Evolutionary conservation across 2,329 filamentous ascomycete species (phyloP), one percentile per base, ranked within the genome.

Genomic region (Aspergillus caelatus): DNA sequence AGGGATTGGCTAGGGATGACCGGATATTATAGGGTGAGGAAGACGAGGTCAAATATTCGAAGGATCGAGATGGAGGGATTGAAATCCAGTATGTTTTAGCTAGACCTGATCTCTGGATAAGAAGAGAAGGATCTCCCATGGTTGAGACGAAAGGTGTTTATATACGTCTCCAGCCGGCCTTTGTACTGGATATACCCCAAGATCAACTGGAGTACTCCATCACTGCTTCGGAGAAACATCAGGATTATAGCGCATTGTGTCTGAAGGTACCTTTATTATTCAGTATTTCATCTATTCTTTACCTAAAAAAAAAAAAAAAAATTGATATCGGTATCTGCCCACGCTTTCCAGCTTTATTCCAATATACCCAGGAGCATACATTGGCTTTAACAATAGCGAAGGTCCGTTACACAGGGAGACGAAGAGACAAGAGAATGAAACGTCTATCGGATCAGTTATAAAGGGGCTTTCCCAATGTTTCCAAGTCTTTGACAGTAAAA

Each of bases 401-500:
- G 2, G 2, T 23, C 12, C 5, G 12, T 28, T 16, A 36, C 34
- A 46, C 23, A 23, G 43, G 21, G 43, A 7, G 43, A 5, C n/a
- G 10, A 21, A 43, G 19, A 3, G 14, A 10, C 6, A 19, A 30
- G 16, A 12, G 8, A 30, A 30, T 10, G 1, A 50, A 19, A 9
- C 46, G 19, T 30, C 1, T 1, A 19, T 28, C 9, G 3, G 16
- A 9, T 54, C 7, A 54, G 10, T 54, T 54, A 54, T 54, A 54
- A 10, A 34, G 9, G 6, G 52, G 30, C 45, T 41, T 60, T 36
- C 62, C 62, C 54, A 72, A 57, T 12, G 54, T 63, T 34, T 66
- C 54, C 12, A 75, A 55, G 61, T 85, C 82, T 12, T 78, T 75
- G 61, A 83, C 80, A 26, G 70, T 76, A 55, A 69, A 75, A 79